Evolutionary conservation across 1,139 yeast genomes (phyloP).

Genomic region (Blastobotrys ciferrii): DNA sequence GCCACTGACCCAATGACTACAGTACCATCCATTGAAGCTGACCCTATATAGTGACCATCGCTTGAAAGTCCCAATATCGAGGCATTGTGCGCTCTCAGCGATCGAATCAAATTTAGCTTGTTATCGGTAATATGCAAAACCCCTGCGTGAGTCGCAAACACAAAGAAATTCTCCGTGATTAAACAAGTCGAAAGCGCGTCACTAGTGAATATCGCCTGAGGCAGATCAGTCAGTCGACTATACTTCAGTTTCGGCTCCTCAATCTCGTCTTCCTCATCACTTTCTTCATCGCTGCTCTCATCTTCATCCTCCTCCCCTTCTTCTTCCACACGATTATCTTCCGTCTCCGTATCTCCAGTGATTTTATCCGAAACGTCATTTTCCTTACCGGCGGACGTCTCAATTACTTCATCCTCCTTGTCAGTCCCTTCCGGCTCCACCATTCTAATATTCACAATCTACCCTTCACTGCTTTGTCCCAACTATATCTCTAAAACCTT

Average conservation of each 20-base stretch:
- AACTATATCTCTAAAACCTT: no score
- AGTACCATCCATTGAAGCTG: slow-evolving; percentile 93
- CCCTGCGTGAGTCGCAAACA: slow-evolving; percentile 91
- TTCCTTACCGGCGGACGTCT: neutral
- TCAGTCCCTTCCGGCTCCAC: neutral
- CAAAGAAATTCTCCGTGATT: slow-evolving; percentile 57
- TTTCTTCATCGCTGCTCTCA: slow-evolving; percentile 20
- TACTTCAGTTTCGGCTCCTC: slow-evolving; percentile 78
- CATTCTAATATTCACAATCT: neutral
- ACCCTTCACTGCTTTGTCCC: no score
- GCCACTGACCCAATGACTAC: slow-evolving; percentile 72
- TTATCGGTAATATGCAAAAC: slow-evolving; percentile 64
- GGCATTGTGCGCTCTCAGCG: slow-evolving; percentile 82
- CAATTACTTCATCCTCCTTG: neutral
- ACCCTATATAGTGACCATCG: slow-evolving; percentile 73
- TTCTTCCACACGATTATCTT: slow-evolving; percentile 12
- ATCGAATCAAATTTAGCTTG: slow-evolving; percentile 57
- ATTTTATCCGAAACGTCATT: neutral
- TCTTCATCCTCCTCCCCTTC: slow-evolving; percentile 14
- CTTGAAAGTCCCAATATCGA: slow-evolving; percentile 67
- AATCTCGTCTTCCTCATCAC: slow-evolving; percentile 24
- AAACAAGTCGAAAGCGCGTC: slow-evolving; percentile 76
- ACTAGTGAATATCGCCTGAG: slow-evolving; percentile 61
- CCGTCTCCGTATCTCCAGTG: slow-evolving; percentile 2
- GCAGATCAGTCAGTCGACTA: slow-evolving; percentile 61